Conservation (phyloP, 306 rosid species). For the Lathyrus sativus region DNA sequence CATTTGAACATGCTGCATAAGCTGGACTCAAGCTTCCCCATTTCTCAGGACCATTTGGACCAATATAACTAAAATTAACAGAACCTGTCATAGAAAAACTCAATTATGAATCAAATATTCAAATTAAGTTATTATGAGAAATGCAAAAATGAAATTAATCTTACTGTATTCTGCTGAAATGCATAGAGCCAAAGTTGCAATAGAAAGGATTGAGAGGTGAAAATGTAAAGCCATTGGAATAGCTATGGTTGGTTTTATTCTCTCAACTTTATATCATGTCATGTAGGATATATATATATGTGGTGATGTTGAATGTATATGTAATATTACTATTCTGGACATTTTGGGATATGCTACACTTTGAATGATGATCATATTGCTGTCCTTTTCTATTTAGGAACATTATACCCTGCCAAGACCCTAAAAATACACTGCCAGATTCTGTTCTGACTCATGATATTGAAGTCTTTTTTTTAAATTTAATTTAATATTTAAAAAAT, state of each 20-base stretch:
- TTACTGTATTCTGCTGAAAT: slow-evolving; percentile 41
- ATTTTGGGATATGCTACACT: neutral
- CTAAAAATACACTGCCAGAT: slow-evolving; percentile 9
- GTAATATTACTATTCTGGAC: neutral
- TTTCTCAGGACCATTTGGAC: slow-evolving; percentile 55
- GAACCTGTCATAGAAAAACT: neutral
- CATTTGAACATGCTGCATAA: slow-evolving; percentile 56
- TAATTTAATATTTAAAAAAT: too few species aligned
- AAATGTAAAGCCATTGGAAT: slow-evolving; percentile 40
- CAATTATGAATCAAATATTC: neutral
- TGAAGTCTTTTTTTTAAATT: neutral
- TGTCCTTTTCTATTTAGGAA: slow-evolving; percentile 10
- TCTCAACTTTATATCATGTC: too few species aligned
- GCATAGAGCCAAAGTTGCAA: slow-evolving; percentile 40
- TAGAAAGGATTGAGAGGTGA: slow-evolving; percentile 38
- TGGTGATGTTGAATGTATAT: neutral
- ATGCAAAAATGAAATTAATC: slow-evolving; percentile 10
- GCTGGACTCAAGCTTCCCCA: slow-evolving; percentile 75
- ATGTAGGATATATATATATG: too few species aligned
- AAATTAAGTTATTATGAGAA: neutral
- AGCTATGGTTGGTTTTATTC: neutral
- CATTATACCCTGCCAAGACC: neutral
- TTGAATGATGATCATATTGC: slow-evolving; percentile 15
- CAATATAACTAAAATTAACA: slow-evolving; percentile 54
- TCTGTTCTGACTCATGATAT: neutral